Evolutionary conservation across 2,329 filamentous ascomycete genomes (phyloP), one percentile per base, ranked within the genome.

Genomic region (Monosporascus sp.): DNA sequence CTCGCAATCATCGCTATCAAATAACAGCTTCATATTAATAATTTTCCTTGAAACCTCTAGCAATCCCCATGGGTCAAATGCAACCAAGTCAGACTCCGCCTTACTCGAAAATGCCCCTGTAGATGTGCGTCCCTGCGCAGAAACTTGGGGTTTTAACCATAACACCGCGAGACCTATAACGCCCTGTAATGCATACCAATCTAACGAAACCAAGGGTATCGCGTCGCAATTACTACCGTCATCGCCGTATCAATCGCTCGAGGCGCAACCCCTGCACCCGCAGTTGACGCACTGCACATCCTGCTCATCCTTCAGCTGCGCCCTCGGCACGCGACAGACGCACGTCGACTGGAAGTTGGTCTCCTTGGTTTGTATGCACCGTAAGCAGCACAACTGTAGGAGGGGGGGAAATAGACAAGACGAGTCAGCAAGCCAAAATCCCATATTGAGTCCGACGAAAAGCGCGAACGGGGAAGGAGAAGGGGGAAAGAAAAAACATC

Each of bases 341-440:
- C 94, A 99, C 1, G 93, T 99, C 59, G 90, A 89, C 71, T 93
- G 94, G 77, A 97, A 99, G 72, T 99, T 99, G 31, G 94, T 99
- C 78, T 99, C 94, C 72, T 97, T 97, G n/a, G 94, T 97, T 73
- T 99, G 94, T 52, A 99, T 93, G 72, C 94, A 99, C 57, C 92
- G 84, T 52, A 97, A 78, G 70, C 94, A 99, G 73, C 94, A 99
- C 44, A 99, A 75, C 89, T 94, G 65, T 37, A 51, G 20, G 24
- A 11, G 24, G 17, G 52, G n/a, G 27, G 14, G 6, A 22, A 3
- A 46, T n/a, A 46, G 43, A 25, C 22, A 46, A 3, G 7, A 27
- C 24, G 18, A 46, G n/a, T 25, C 22, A 46, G 25, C 4, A 25
- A 5, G n/a, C 15, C 6, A 44, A 15, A 24, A 25, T 15, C 8